These are phyloP conservation scores for Sophora flavescens DNA, from an alignment of 306 rosid species.

Conservation along the genomic window DNA sequence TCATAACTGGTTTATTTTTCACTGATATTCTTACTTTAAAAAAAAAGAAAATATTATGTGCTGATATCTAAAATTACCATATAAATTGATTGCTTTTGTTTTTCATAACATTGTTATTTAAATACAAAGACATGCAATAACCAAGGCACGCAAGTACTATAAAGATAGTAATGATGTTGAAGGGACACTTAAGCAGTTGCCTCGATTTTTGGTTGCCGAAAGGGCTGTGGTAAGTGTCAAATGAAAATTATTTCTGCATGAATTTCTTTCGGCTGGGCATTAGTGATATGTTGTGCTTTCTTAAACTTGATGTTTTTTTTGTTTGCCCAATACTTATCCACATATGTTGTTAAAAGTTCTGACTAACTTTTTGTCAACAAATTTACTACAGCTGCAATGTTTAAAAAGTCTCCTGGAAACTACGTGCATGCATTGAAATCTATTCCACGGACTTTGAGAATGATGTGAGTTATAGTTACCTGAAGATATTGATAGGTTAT, in stretches of 20 bases:
- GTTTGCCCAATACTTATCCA: slow-evolving; percentile 22
- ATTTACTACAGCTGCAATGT: slow-evolving; percentile 76
- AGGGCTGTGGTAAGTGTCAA: slow-evolving; percentile 80
- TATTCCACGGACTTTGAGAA: slow-evolving; percentile 93
- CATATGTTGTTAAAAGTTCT: slow-evolving; percentile 5
- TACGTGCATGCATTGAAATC: slow-evolving; percentile 85
- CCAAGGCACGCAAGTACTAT: slow-evolving; percentile 83
- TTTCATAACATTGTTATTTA: slow-evolving; percentile 56
- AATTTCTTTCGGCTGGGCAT: slow-evolving; percentile 19
- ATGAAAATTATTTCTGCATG: slow-evolving; percentile 41
- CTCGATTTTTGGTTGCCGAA: slow-evolving; percentile 87
- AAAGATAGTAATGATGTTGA: slow-evolving; percentile 76
- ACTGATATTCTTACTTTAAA: slow-evolving; percentile 12
- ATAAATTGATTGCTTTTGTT: slow-evolving; percentile 42
- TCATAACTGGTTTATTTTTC: slow-evolving; percentile 40
- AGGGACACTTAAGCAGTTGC: slow-evolving; percentile 91
- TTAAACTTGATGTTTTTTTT: slow-evolving; percentile 25
- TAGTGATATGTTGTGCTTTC: slow-evolving; percentile 38
- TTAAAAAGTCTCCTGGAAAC: slow-evolving; percentile 86
- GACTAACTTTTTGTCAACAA: slow-evolving; percentile 28
- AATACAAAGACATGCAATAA: slow-evolving; percentile 70
- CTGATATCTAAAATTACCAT: slow-evolving; percentile 28
- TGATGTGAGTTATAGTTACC: slow-evolving; percentile 76
- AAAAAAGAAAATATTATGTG: too few species aligned
- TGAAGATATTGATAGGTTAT: slow-evolving; percentile 25